These are phyloP conservation scores for Sporisorium scitamineum DNA, from an alignment of 1,284 basidiomycete genomes.

Conservation along the genomic window DNA sequence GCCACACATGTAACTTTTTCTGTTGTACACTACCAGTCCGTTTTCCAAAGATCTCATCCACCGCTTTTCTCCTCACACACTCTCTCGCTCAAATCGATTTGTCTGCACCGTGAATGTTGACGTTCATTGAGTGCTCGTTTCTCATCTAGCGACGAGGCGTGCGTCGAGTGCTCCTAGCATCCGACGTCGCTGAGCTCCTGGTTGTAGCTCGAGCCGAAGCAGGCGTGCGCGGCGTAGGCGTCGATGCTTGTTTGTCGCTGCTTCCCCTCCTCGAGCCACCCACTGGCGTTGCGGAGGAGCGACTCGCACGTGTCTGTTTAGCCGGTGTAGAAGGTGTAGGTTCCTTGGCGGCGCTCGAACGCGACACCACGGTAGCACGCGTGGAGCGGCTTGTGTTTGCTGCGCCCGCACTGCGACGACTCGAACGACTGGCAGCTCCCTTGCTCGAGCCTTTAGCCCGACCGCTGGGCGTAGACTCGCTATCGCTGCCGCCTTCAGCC, in stretches of 20 bases:
- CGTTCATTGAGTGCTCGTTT: background rate
- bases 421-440: conserved; percentile 5
- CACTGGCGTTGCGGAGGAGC: conserved; percentile 23
- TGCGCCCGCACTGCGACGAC: conserved; percentile 11
- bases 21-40: conserved; percentile 12
- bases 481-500: conserved; percentile 21
- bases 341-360: conserved; percentile 39
- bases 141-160: conserved; percentile 37
- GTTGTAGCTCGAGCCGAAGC: conserved; percentile 32
- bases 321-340: conserved; percentile 28
- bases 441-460: conserved; percentile 17
- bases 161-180: conserved; percentile 33
- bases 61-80: background rate
- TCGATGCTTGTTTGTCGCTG: conserved; percentile 25
- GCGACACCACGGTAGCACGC: conserved; percentile 38
- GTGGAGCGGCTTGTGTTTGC: conserved; percentile 23
- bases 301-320: conserved; percentile 40
- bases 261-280: conserved; percentile 28
- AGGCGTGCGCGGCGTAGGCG: conserved; percentile 30
- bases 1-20: background rate
- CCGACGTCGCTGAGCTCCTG: conserved; percentile 34
- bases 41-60: conserved; percentile 5
- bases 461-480: conserved; percentile 15
- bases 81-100: too few relatives aligned
- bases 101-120: background rate